Evolutionary conservation across 169 alveolate species (phyloP).

Genomic region (Plasmodium reichenowi): DNA sequence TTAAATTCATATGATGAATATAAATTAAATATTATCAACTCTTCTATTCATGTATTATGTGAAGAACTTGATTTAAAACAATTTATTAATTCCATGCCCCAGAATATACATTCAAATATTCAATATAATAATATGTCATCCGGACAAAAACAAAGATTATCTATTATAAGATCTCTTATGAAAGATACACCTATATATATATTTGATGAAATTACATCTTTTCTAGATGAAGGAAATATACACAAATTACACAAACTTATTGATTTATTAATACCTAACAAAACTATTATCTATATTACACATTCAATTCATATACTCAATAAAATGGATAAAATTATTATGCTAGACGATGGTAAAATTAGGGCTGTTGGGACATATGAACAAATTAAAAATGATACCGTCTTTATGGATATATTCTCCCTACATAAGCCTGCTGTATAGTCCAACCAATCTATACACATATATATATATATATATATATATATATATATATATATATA

Average conservation of each 20-base stretch:
- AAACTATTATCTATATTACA: slow-evolving; percentile 57
- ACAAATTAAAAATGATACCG: slow-evolving; percentile 28
- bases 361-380: slow-evolving; percentile 37
- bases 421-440: background rate
- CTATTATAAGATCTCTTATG: slow-evolving; percentile 60
- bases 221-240: slow-evolving; percentile 50
- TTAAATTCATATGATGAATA: slow-evolving; percentile 15
- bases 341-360: slow-evolving; percentile 47
- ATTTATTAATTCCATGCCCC: slow-evolving; percentile 49
- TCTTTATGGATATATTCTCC: slow-evolving; percentile 36
- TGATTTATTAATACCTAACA: slow-evolving; percentile 33
- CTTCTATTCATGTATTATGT: slow-evolving; percentile 31
- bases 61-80: slow-evolving; percentile 42
- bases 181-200: slow-evolving; percentile 54
- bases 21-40: slow-evolving; percentile 25
- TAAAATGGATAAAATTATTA: slow-evolving; percentile 61
- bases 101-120: slow-evolving; percentile 17
- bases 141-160: slow-evolving; percentile 71
- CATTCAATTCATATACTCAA: slow-evolving; percentile 25
- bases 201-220: slow-evolving; percentile 70
- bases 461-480: too few relatives aligned
- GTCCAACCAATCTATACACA: too few relatives aligned
- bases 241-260: slow-evolving; percentile 50
- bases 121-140: slow-evolving; percentile 53
- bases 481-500: too few relatives aligned